Conservation (phyloP, 1,284 basidiomycete genomes). For the Marasmius fiardii region DNA sequence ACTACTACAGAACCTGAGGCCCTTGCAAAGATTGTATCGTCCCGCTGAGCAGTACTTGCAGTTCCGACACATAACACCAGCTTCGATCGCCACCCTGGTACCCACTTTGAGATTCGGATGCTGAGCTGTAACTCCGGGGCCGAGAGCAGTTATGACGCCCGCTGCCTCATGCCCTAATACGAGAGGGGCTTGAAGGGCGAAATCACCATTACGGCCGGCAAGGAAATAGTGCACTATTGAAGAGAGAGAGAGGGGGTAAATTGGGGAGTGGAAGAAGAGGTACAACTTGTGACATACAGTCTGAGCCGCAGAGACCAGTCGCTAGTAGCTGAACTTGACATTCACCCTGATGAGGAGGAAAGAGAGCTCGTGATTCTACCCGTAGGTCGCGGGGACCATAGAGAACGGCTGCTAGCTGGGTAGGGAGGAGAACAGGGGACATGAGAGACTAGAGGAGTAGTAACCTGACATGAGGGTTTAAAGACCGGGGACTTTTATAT, state of each 20-base stretch:
- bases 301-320: conserved; percentile 91
- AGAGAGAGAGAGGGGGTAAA: conserved; percentile 10
- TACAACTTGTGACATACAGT: conserved; percentile 58
- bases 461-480: conserved; percentile 19
- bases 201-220: conserved; percentile 89
- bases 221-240: conserved; percentile 86
- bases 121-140: conserved; percentile 49
- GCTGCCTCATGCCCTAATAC: conserved; percentile 93
- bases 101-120: conserved; percentile 60
- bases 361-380: conserved; percentile 63
- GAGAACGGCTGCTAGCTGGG: conserved; percentile 66
- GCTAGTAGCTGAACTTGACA: conserved; percentile 75
- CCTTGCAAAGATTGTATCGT: conserved; percentile 93
- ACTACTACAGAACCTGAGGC: conserved; percentile 84
- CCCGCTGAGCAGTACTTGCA: conserved; percentile 68
- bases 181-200: conserved; percentile 78
- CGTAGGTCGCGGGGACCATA: conserved; percentile 71
- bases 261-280: not conserved
- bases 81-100: conserved; percentile 92
- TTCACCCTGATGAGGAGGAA: conserved; percentile 63
- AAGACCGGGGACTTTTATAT: conserved; percentile 22
- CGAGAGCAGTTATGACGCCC: conserved; percentile 76
- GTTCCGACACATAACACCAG: conserved; percentile 82
- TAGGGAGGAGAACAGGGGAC: conserved; percentile 55
- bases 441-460: conserved; percentile 32